Evolutionary conservation across 2,329 filamentous ascomycete species (phyloP).

Genomic region (Paecilomyces formosus): DNA sequence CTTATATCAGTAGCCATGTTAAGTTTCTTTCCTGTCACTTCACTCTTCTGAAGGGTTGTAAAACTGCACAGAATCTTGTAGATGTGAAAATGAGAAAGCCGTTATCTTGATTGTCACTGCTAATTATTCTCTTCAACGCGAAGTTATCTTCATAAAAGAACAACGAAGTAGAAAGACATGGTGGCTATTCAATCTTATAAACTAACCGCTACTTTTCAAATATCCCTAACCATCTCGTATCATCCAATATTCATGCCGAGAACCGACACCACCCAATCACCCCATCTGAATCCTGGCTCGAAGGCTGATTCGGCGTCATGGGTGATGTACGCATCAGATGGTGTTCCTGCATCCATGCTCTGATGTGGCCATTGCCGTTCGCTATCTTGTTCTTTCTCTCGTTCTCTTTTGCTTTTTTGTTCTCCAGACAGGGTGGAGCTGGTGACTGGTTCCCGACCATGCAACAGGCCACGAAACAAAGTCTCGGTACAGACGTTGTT

Average conservation of each 20-base stretch:
- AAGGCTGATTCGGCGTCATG: neutral
- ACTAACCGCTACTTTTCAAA: neutral
- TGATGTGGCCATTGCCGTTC: neutral
- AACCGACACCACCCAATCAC: neutral
- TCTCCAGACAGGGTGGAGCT: no score
- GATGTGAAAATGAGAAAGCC: no score
- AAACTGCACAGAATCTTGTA: neutral
- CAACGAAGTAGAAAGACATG: neutral
- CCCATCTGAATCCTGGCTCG: neutral
- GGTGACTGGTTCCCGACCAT: no score
- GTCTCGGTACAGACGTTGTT: no score
- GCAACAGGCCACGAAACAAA: no score
- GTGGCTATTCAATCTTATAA: neutral
- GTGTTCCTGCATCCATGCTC: neutral
- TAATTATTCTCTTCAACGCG: neutral
- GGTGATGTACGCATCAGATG: neutral
- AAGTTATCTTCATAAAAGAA: neutral
- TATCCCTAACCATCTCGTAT: neutral
- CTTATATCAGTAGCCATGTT: neutral
- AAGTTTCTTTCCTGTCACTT: neutral
- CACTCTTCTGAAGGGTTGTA: neutral
- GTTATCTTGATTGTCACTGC: neutral
- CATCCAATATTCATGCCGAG: neutral
- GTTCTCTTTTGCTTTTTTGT: no score
- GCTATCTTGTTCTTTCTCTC: neutral